Conservation (phyloP, 768 basidiomycete genomes). For the Lentinula edodes region DNA sequence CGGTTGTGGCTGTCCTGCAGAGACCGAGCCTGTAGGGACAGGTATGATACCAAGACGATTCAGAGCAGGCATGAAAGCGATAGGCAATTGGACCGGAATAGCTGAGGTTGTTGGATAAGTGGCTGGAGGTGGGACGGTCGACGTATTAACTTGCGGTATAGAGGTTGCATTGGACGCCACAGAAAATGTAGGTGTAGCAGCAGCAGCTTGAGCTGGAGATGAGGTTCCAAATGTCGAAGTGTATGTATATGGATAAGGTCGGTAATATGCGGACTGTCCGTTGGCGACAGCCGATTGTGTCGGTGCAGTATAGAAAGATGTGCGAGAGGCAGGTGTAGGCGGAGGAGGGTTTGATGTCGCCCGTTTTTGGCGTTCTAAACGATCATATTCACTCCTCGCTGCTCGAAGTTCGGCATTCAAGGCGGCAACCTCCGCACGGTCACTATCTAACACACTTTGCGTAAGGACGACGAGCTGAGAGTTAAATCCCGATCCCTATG, state of each 20-base stretch:
- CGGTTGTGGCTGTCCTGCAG: conserved; percentile 54
- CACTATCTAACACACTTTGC: conserved; percentile 59
- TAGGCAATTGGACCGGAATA: conserved; percentile 69
- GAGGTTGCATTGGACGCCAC: conserved; percentile 21
- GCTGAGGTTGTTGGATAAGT: conserved; percentile 30
- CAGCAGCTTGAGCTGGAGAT: conserved; percentile 11
- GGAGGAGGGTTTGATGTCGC: conserved; percentile 37
- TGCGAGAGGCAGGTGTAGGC: conserved; percentile 16
- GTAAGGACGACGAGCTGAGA: conserved; percentile 61
- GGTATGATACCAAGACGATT: conserved; percentile 72
- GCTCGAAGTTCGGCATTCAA: conserved; percentile 56
- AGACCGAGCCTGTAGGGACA: conserved; percentile 50
- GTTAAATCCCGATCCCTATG: conserved; percentile 54
- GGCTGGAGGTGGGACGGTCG: conserved; percentile 20
- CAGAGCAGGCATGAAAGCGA: conserved; percentile 57
- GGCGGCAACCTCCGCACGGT: conserved; percentile 54
- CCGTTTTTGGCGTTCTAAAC: conserved; percentile 65
- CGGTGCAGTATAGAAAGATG: conserved; percentile 25
- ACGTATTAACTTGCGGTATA: conserved; percentile 20
- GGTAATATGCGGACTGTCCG: conserved; percentile 53
- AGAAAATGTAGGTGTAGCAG: conserved; percentile 17
- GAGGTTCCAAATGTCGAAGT: conserved; percentile 48
- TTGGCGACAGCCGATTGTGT: conserved; percentile 22
- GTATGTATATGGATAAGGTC: conserved; percentile 61
- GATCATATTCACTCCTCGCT: conserved; percentile 61